Evolutionary conservation across 1,284 basidiomycete genomes (phyloP).

Genomic region (Tremellales sp.): DNA sequence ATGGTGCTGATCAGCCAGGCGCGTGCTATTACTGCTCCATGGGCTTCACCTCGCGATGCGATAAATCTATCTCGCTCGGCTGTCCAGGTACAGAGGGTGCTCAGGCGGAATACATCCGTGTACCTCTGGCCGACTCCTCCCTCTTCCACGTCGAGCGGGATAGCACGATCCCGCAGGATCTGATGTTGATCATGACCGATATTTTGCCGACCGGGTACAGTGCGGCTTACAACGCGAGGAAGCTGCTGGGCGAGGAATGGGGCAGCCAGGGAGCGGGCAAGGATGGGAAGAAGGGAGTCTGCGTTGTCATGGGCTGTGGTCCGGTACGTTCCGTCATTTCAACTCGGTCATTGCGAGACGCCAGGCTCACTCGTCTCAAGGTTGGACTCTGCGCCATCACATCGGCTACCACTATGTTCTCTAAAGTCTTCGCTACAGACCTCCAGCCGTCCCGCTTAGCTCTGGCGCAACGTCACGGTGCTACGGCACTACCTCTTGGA

Average conservation of each 20-base stretch:
- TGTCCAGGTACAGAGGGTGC: conserved; percentile 68
- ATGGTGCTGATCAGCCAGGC: conserved; percentile 20
- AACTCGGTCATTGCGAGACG: not conserved
- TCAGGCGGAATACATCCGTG: conserved; percentile 80
- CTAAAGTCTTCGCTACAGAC: conserved; percentile 40
- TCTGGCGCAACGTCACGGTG: conserved; percentile 43
- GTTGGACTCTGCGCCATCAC: conserved; percentile 49
- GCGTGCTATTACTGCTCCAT: conserved; percentile 59
- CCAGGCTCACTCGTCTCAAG: conserved; percentile 6
- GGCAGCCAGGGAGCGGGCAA: conserved; percentile 28
- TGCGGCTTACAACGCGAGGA: conserved; percentile 46
- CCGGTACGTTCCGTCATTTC: conserved; percentile 42
- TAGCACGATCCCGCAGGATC: conserved; percentile 33
- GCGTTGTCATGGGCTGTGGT: conserved; percentile 50
- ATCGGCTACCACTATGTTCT: conserved; percentile 45
- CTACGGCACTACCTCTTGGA: conserved; percentile 35
- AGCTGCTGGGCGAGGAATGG: conserved; percentile 35
- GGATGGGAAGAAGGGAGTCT: conserved; percentile 33
- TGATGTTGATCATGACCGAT: conserved; percentile 50
- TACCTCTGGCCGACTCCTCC: conserved; percentile 55
- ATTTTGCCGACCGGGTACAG: conserved; percentile 51
- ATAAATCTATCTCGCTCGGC: conserved; percentile 65
- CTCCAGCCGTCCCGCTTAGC: conserved; percentile 21
- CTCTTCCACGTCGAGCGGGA: conserved; percentile 47
- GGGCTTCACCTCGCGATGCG: conserved; percentile 73